A percentile compares a stretch with the other conserved stretches of the same genome.
These are phyloP conservation scores for Centaurea solstitialis DNA, from an alignment of 129 eudicot species.

Conservation along the genomic window DNA sequence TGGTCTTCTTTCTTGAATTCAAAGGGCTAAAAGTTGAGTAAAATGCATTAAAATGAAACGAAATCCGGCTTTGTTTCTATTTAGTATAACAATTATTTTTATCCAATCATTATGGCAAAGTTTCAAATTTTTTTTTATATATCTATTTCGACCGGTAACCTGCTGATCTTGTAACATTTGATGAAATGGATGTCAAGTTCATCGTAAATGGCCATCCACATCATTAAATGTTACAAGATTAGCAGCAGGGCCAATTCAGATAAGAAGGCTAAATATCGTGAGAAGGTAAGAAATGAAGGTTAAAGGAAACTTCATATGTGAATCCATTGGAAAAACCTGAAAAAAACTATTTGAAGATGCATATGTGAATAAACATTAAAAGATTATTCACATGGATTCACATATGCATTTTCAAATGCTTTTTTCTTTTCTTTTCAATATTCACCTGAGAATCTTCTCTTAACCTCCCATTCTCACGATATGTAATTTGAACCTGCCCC, in stretches of 20 bases:
- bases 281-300: no score
- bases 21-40: not conserved
- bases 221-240: no score
- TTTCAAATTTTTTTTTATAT: not conserved
- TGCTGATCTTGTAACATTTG: not conserved
- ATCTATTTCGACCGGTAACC: not conserved
- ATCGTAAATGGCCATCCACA: not conserved
- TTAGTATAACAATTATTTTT: no score
- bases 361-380: not conserved
- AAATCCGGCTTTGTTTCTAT: not conserved
- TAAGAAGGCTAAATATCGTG: no score
- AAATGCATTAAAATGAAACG: not conserved
- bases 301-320: not conserved
- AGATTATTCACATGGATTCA: not conserved
- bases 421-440: no score
- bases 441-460: not conserved
- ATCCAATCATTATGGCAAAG: not conserved
- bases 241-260: no score
- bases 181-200: not conserved
- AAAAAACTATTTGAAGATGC: not conserved
- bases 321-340: not conserved
- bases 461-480: not conserved
- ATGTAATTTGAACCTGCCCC: not conserved
- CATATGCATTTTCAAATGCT: not conserved
- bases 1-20: conserved; percentile 13